phyloP scores from a whole-genome alignment of 2,329 filamentous ascomycete species.

The Neoscytalidium dimidiatum region DNA sequence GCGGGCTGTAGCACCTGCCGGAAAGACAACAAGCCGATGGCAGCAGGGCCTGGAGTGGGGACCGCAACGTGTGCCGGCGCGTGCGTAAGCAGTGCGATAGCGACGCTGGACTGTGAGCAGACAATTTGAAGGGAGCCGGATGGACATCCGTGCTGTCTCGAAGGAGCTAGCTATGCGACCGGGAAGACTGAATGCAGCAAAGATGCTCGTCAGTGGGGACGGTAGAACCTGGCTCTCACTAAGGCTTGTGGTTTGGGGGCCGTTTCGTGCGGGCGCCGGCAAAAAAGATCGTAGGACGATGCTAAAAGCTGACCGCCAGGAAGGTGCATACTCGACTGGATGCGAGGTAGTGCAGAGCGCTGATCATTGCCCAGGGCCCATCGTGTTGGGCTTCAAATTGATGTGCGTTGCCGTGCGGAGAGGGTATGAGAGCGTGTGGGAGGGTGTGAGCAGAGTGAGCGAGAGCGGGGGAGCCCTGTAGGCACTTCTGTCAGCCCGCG shows the following conservation, averaged over 20 bases:
- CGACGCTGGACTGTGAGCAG: too few species aligned
- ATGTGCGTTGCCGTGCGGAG: neutral
- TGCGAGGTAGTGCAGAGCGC: neutral
- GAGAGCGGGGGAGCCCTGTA: neutral
- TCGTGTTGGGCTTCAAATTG: neutral
- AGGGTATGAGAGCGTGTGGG: neutral
- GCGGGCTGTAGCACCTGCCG: neutral
- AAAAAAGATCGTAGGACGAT: neutral
- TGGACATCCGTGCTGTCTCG: neutral
- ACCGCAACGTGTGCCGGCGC: too few species aligned
- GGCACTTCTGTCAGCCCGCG: neutral
- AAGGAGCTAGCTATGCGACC: neutral
- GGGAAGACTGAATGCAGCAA: neutral
- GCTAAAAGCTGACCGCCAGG: constrained; percentile 1
- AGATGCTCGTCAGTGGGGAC: neutral
- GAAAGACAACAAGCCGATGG: neutral
- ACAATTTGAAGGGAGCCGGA: too few species aligned
- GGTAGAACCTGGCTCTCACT: neutral
- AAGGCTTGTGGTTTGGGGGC: neutral
- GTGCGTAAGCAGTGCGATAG: neutral
- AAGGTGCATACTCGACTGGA: too few species aligned
- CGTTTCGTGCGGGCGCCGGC: neutral
- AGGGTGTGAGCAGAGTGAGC: too few species aligned
- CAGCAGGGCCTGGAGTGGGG: too few species aligned
- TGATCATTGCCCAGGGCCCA: neutral